A percentile compares a stretch with the other conserved stretches of the same genome.
These are phyloP conservation scores for Borealophlyctis nickersoniae DNA, from an alignment of 192 early-diverging fungal genomes.

Conservation along the genomic window DNA sequence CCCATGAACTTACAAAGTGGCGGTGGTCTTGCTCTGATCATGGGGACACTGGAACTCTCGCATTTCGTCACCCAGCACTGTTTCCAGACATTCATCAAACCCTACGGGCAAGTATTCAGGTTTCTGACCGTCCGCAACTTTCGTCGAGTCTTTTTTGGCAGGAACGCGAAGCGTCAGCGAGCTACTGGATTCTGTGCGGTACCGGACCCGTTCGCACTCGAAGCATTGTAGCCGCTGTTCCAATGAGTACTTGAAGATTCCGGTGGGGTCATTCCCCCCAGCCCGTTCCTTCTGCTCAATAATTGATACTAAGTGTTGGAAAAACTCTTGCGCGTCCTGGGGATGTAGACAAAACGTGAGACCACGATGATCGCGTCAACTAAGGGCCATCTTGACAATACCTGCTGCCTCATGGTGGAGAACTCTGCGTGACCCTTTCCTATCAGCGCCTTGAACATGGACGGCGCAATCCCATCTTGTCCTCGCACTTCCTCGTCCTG, in stretches of 20 bases:
- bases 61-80: slow-evolving; percentile 62
- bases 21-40: slow-evolving; percentile 24
- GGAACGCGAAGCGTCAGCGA: slow-evolving; percentile 67
- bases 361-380: too few relatives aligned
- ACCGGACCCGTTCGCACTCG: slow-evolving; percentile 79
- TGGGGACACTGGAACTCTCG: slow-evolving; percentile 77
- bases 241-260: slow-evolving; percentile 71
- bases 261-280: slow-evolving; percentile 66
- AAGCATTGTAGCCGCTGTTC: slow-evolving; percentile 88
- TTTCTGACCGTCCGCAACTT: slow-evolving; percentile 61
- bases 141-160: slow-evolving; percentile 64
- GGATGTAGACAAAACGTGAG: not conserved
- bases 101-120: slow-evolving; percentile 48
- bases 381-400: too few relatives aligned
- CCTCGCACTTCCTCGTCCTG: slow-evolving; percentile 39
- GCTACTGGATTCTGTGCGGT: slow-evolving; percentile 45
- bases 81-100: slow-evolving; percentile 66
- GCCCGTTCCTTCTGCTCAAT: slow-evolving; percentile 76
- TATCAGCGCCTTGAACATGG: slow-evolving; percentile 87
- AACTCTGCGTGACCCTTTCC: slow-evolving; percentile 93
- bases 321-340: slow-evolving; percentile 90
- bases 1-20: slow-evolving; percentile 30
- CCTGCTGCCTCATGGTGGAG: slow-evolving; percentile 93
- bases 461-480: slow-evolving; percentile 82
- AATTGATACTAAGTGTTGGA: slow-evolving; percentile 71